Evolutionary conservation across 164 flowering plant species (phyloP), one percentile per base, ranked within the genome.

Genomic region (Malania oleifera): DNA sequence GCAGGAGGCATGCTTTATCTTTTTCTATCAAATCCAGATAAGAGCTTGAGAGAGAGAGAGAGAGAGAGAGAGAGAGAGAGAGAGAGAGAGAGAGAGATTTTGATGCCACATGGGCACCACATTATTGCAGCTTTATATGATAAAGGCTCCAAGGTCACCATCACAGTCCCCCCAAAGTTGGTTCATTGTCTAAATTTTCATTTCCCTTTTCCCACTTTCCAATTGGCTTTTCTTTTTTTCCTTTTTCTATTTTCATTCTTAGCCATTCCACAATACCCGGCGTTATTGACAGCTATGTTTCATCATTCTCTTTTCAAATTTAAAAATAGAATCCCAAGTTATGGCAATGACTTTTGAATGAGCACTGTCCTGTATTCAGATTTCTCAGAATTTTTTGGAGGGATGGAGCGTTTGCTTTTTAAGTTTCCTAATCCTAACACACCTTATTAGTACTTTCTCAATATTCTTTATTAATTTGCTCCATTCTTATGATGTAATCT

Each of bases 211-310:
- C n/a, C n/a, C n/a, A n/a, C n/a, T n/a, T n/a, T n/a, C n/a, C n/a
- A n/a, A n/a, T n/a, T n/a, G n/a, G n/a, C n/a, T n/a, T n/a, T n/a
- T n/a, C n/a, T n/a, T n/a, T n/a, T 54, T 20, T 29, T 15, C 52
- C 29, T 62, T 57, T 58, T 57, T 26, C 60, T 1, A 2, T 62
- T 63, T 35, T 57, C 67, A 44, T 49, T 41, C 39, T 41, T 58
- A 41, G 53, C 54, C 48, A 53, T 68, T 27, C 37, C 65, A 63
- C 55, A 20, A 64, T 64, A 62, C 34, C 62, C 39, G 52, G 61
- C 68, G 64, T 63, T 55, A 14, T 53, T 53, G 46, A 39, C 64
- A 61, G 54, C 67, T 45, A 29, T n/a, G 22, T 43, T 63, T 54
- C 68, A 63, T 63, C 61, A 54, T 63, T 59, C 53, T 46, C 18